Conservation (phyloP, 768 basidiomycete species). For the Pisolithus microcarpus region DNA sequence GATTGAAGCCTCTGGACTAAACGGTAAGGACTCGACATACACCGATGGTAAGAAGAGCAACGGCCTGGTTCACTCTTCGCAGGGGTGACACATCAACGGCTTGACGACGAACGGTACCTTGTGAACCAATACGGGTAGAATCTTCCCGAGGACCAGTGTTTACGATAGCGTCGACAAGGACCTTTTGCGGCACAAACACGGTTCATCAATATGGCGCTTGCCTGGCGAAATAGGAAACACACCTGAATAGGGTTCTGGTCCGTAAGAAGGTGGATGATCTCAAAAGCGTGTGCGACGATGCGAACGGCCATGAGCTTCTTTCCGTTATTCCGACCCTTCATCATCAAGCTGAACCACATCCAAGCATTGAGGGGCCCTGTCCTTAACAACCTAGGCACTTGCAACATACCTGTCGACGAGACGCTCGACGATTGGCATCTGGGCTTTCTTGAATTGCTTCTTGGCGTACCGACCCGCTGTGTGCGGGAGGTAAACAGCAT, state of each 20-base stretch:
- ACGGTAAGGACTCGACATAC: conserved; percentile 42
- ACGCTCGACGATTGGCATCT: conserved; percentile 99
- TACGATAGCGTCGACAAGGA: conserved; percentile 96
- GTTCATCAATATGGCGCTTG: not conserved
- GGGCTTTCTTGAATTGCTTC: conserved; percentile 99
- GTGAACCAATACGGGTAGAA: conserved; percentile 98
- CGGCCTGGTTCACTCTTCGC: conserved; percentile 95
- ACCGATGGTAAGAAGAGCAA: conserved; percentile 91
- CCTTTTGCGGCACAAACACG: conserved; percentile 33
- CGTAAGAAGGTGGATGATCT: conserved; percentile 99
- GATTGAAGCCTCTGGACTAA: not conserved
- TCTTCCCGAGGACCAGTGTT: conserved; percentile 99
- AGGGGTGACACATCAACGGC: conserved; percentile 99
- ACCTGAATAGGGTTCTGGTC: conserved; percentile 99
- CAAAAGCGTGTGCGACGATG: conserved; percentile 98
- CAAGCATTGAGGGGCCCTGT: not conserved
- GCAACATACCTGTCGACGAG: conserved; percentile 83
- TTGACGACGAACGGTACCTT: conserved; percentile 99
- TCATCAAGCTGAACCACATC: conserved; percentile 78
- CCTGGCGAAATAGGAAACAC: conserved; percentile 16
- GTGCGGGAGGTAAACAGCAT: conserved; percentile 96
- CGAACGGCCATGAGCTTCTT: conserved; percentile 99
- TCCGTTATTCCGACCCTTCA: conserved; percentile 99
- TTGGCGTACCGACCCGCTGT: conserved; percentile 99
- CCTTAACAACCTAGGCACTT: not conserved